These are phyloP conservation scores for Blumeria hordei DNA, from an alignment of 2,329 filamentous ascomycete species.

Conservation along the genomic window DNA sequence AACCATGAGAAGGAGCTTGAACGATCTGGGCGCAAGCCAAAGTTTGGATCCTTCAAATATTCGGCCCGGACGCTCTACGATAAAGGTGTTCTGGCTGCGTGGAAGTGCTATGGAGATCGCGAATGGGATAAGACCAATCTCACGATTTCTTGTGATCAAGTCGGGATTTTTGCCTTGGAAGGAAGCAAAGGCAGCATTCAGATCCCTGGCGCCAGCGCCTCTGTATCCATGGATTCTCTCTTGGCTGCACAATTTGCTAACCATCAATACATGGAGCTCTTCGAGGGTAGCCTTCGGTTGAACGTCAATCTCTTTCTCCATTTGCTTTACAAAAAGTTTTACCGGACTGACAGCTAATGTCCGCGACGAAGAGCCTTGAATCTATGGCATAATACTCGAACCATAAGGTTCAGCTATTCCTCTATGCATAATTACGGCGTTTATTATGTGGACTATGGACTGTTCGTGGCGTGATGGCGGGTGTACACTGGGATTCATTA, in stretches of 20 bases:
- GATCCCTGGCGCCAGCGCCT: conserved; percentile 76
- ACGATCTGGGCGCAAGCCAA: conserved; percentile 74
- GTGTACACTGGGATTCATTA: too few species aligned
- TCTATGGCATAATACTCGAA: too few species aligned
- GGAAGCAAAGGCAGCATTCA: conserved; percentile 81
- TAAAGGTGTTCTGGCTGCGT: conserved; percentile 84
- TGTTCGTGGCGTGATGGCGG: too few species aligned
- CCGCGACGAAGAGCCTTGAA: too few species aligned
- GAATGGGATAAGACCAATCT: conserved; percentile 87
- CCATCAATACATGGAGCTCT: conserved; percentile 85
- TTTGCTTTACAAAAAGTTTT: conserved; percentile 97
- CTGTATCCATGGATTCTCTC: conserved; percentile 76
- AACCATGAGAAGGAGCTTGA: conserved; percentile 94
- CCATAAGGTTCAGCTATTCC: too few species aligned
- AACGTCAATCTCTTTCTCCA: conserved; percentile 96
- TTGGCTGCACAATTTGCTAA: conserved; percentile 95
- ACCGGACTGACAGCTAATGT: conserved; percentile 31
- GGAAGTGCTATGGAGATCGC: conserved; percentile 57
- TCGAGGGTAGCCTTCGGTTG: conserved; percentile 61
- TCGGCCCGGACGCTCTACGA: conserved; percentile 69
- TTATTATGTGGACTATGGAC: too few species aligned
- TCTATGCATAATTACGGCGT: too few species aligned
- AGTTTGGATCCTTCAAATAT: conserved; percentile 97
- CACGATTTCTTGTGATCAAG: conserved; percentile 81
- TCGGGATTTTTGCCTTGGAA: conserved; percentile 83